Evolutionary conservation across 192 early-diverging fungal genomes (phyloP).

Genomic region (Pilobolus umbonatus): DNA sequence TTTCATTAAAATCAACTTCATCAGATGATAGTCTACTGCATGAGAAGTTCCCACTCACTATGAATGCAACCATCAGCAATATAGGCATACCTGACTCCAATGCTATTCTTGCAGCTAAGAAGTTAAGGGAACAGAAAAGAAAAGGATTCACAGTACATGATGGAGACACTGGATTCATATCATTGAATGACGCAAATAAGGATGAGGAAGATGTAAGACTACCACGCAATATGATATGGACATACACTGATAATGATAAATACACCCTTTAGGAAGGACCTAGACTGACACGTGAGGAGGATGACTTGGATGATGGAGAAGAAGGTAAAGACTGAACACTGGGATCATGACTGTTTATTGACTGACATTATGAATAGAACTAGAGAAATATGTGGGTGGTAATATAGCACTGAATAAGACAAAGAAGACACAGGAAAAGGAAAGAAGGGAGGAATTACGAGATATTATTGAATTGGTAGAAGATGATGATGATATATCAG

Average conservation of each 20-base stretch:
- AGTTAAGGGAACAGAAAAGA: constrained; percentile 46
- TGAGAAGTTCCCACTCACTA: constrained; percentile 40
- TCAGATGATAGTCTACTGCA: constrained; percentile 27
- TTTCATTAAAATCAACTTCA: constrained; percentile 1
- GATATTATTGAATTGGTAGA: constrained; percentile 53
- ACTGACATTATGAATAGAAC: constrained; percentile 29
- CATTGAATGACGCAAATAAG: constrained; percentile 20
- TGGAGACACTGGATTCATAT: constrained; percentile 27
- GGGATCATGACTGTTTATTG: neutral
- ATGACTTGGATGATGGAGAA: constrained; percentile 55
- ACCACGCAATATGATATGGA: neutral
- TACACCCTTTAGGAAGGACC: constrained; percentile 13
- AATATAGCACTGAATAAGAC: constrained; percentile 41
- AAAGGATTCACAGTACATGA: constrained; percentile 29
- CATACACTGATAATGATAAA: neutral
- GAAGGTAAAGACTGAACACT: constrained; percentile 9
- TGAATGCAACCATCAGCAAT: constrained; percentile 28
- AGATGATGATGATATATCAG: constrained; percentile 41
- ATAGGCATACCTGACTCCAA: constrained; percentile 42
- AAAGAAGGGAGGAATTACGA: constrained; percentile 33
- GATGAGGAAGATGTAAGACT: constrained; percentile 6
- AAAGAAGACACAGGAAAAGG: constrained; percentile 36
- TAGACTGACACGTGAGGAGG: constrained; percentile 52
- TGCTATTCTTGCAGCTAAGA: constrained; percentile 51
- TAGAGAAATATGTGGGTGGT: constrained; percentile 47